A percentile compares a stretch with the other conserved stretches of the same genome.
These are phyloP conservation scores for Tubosaeta brunneosetosa DNA, from an alignment of 768 basidiomycete species.

Conservation along the genomic window DNA sequence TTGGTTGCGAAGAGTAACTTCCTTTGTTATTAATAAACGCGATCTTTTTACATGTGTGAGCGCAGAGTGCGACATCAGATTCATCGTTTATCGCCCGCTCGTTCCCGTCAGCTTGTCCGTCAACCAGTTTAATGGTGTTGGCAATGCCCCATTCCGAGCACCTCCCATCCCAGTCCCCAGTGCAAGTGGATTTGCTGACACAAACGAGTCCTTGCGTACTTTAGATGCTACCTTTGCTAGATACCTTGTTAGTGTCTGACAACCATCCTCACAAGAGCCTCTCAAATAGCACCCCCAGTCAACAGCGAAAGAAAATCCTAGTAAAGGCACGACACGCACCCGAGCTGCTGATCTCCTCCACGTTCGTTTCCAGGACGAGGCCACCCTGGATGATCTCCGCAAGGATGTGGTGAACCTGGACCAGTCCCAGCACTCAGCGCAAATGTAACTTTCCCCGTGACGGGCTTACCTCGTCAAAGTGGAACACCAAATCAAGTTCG, in stretches of 20 bases:
- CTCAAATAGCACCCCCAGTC: slow-evolving; percentile 2
- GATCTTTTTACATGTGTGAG: not conserved
- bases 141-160: slow-evolving; percentile 56
- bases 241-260: slow-evolving; percentile 12
- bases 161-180: slow-evolving; percentile 59
- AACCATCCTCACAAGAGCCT: slow-evolving; percentile 1
- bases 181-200: slow-evolving; percentile 78
- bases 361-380: slow-evolving; percentile 91
- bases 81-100: slow-evolving; percentile 38
- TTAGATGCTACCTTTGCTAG: slow-evolving; percentile 67
- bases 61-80: slow-evolving; percentile 2
- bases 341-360: slow-evolving; percentile 73
- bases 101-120: slow-evolving; percentile 69
- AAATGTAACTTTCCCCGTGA: not conserved
- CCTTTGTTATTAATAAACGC: not conserved
- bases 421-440: slow-evolving; percentile 1
- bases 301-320: not conserved
- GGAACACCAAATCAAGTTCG: slow-evolving; percentile 96
- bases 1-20: not conserved
- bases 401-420: slow-evolving; percentile 84
- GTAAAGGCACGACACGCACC: slow-evolving; percentile 40
- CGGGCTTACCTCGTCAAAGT: slow-evolving; percentile 85
- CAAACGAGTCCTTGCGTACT: slow-evolving; percentile 71
- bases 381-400: slow-evolving; percentile 97
- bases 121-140: slow-evolving; percentile 76